Conservation (phyloP, 192 early-diverging fungal genomes). For the Spizellomyces sp. region DNA sequence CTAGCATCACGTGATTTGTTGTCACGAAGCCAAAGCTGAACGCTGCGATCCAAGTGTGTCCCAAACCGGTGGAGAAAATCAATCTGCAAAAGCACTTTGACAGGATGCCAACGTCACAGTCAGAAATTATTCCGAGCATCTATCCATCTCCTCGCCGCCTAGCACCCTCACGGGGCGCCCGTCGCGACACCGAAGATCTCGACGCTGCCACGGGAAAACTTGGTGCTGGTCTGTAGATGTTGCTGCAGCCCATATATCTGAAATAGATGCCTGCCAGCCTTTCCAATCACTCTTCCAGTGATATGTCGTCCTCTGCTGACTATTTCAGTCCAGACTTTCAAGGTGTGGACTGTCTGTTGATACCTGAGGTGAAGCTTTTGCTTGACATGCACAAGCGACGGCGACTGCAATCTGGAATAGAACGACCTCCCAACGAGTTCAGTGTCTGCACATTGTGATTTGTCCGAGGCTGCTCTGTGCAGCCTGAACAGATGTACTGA, state of each 20-base stretch:
- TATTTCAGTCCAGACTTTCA: conserved; percentile 41
- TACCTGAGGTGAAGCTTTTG: conserved; percentile 52
- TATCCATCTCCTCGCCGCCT: no score
- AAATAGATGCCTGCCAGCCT: not conserved
- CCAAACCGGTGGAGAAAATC: no score
- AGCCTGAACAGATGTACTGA: not conserved
- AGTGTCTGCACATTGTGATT: not conserved
- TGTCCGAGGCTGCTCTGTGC: not conserved
- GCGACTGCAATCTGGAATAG: conserved; percentile 15
- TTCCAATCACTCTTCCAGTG: not conserved
- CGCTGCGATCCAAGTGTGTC: no score
- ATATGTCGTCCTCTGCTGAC: not conserved
- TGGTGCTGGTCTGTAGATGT: not conserved
- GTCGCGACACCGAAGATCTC: conserved; percentile 8
- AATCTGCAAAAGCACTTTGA: no score
- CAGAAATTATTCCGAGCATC: no score
- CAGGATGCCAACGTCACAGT: no score
- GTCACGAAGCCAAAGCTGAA: no score
- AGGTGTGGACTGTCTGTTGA: conserved; percentile 46
- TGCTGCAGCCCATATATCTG: no score
- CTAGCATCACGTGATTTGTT: no score
- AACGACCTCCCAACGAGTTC: conserved; percentile 22
- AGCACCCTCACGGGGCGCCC: not conserved
- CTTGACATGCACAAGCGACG: conserved; percentile 37
- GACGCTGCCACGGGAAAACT: conserved; percentile 8